Base-by-base conservation (phyloP, 768 basidiomycete species). In the Dentipellis sp. region DNA sequence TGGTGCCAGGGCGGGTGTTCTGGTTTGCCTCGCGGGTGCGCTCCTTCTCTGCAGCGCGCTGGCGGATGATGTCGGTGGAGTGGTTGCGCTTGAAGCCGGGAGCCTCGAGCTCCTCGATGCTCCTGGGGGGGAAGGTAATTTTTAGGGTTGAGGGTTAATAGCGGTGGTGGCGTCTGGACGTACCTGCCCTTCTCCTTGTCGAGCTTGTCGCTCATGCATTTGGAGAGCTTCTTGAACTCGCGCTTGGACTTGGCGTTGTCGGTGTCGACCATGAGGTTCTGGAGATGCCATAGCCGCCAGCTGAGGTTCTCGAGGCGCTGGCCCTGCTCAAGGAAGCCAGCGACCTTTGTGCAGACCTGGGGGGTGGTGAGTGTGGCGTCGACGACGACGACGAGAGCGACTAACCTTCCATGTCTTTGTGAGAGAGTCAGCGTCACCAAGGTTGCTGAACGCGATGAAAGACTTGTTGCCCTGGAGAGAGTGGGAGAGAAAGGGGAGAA, bases 151-250 rank as follows among this genome's bases (percentile, higher is more conserved):
- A 57, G 59, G 59, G 61, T 57, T 55, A 56, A 45, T 35, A 29
- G 29, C 3, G 50, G 14, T 10, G 53, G 36, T 39, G 23, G 22
- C 37, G 37, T 54, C 10, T 34, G 22, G 39, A 80, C 88, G 60
- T 52, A 91, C 91, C 88, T 73, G 67, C 91, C 91, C 73, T 91
- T 92, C 74, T 93, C 91, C 74, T 89, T 91, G 78, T 93, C 91
- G 64, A 93, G 77, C 70, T 89, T 91, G 75, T 93, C 91, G 60
- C 91, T 81, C 91, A 93, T 93, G 68, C 72, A 80, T 71, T 87
- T 90, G 64, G 86, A 88, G 55, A 93, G 82, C 65, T 89, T 91
- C 75, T 85, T 88, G 78, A 93, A 92, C 72, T 92, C 89, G 50
- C 91, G 86, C 68, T 91, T 91, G 14, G 86, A 83, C 71, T 83